phyloP scores from a whole-genome alignment of 2,329 filamentous ascomycete genomes.

The Alternaria longipes region DNA sequence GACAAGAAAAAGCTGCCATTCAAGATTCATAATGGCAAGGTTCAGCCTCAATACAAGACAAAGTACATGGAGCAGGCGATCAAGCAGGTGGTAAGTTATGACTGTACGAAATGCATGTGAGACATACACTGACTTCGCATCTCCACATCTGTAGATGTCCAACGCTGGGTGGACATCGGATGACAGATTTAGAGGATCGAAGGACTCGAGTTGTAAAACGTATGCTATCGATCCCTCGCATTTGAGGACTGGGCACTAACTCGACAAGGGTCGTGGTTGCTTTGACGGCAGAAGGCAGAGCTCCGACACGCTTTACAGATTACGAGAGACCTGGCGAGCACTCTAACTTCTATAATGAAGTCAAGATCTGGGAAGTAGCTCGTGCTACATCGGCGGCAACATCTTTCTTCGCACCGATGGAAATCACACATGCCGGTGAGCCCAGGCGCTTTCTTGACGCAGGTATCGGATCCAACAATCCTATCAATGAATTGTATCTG shows the following conservation, averaged over 20 bases:
- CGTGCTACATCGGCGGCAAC: not conserved
- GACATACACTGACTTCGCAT: no score
- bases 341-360: slow-evolving; percentile 33
- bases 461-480: slow-evolving; percentile 8
- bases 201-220: slow-evolving; percentile 14
- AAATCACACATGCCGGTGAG: not conserved
- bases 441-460: slow-evolving; percentile 53
- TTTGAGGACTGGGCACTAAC: not conserved
- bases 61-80: slow-evolving; percentile 21
- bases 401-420: not conserved
- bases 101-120: no score
- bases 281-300: slow-evolving; percentile 9
- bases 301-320: slow-evolving; percentile 13
- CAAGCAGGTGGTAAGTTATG: slow-evolving; percentile 6
- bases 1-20: slow-evolving; percentile 8
- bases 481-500: not conserved
- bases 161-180: slow-evolving; percentile 9
- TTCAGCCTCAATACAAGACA: slow-evolving; percentile 22
- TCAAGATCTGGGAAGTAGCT: slow-evolving; percentile 1
- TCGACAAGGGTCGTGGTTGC: slow-evolving; percentile 13
- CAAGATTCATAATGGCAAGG: slow-evolving; percentile 17
- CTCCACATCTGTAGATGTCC: not conserved
- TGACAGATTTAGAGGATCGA: slow-evolving; percentile 12
- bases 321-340: slow-evolving; percentile 15
- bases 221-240: not conserved